Conservation (phyloP, 2,329 filamentous ascomycete genomes). For the Clarireedia monteithiana region DNA sequence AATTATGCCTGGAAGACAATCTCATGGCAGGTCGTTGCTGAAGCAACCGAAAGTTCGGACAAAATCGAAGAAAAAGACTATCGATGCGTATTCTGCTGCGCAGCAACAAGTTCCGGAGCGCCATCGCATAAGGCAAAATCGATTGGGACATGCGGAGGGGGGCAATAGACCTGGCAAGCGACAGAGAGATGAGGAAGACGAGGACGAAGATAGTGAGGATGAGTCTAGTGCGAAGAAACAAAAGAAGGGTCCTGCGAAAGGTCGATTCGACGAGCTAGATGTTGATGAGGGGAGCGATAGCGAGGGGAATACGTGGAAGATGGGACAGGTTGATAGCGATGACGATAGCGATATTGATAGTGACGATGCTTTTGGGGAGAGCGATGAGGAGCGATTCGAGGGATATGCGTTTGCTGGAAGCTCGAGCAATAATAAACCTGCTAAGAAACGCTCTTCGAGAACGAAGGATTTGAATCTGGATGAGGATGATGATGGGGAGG, state of each 20-base stretch:
- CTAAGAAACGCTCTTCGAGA: conserved; percentile 40
- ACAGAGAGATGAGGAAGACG: conserved; percentile 37
- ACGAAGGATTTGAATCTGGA: conserved; percentile 41
- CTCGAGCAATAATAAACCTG: conserved; percentile 37
- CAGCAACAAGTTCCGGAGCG: conserved; percentile 45
- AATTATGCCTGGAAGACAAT: conserved; percentile 31
- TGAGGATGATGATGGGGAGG: conserved; percentile 34
- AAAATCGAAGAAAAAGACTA: conserved; percentile 37
- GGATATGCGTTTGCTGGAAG: conserved; percentile 58
- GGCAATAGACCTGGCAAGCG: conserved; percentile 33
- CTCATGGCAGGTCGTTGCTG: conserved; percentile 26
- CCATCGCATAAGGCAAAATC: conserved; percentile 44
- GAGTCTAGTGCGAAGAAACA: conserved; percentile 31
- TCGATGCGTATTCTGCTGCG: conserved; percentile 59
- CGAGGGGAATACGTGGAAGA: conserved; percentile 60
- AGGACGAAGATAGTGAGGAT: conserved; percentile 35
- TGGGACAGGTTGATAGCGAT: conserved; percentile 57
- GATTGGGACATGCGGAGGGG: conserved; percentile 46
- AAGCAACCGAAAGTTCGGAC: conserved; percentile 33
- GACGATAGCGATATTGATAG: conserved; percentile 64
- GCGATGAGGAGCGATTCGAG: conserved; percentile 63
- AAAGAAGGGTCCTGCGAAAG: conserved; percentile 23
- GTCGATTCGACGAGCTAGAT: conserved; percentile 35
- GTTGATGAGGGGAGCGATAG: conserved; percentile 57
- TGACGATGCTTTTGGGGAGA: conserved; percentile 64